Evolutionary conservation across 768 basidiomycete genomes (phyloP), one percentile per base, ranked within the genome.

Genomic region (Clathrus columnatus): DNA sequence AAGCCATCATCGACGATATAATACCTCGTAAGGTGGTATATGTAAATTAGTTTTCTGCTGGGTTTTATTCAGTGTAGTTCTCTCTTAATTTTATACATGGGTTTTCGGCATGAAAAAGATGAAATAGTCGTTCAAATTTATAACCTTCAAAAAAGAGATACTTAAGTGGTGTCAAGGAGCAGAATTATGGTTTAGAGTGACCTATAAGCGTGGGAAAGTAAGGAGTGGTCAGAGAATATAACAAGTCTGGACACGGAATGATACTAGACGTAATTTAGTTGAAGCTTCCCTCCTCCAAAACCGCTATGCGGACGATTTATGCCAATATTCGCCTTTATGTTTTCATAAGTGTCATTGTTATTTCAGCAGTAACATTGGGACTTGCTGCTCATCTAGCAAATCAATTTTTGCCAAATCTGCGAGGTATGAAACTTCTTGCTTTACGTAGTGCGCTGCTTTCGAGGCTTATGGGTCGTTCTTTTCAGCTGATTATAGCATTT

Each of bases 401-500:
- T 48, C 65, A 83, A 45, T 89, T 90, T 67, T 71, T 88, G 26
- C 85, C 88, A 0, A 67, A 73, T 46, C 66, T 83, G 23, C 80
- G 82, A 64, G 72, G 88, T 89, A 63, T 50, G 81, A 70, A 10
- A 7, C 30, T 45, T 16, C 27, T 62, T 16, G 51, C 29, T 42
- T 10, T 8, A 30, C 52, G n/a, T 23, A 42, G 54, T 49, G 23
- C 30, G n/a, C 49, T n/a, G 26, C 20, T 28, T 47, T 18, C 21
- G 36, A 14, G 7, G 14, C 24, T 55, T 7, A 51, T 17, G 23
- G 23, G 10, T 30, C 8, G 26, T 18, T 21, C 47, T 11, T 56
- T 11, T 7, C 57, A 90, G 88, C 69, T 62, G 83, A 84, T 65
- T 91, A 85, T 62, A 79, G 76, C 5, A 82, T 86, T 30, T 90